Evolutionary conservation across 441 rosid genomes (phyloP).

Genomic region (Erodium trifolium): DNA sequence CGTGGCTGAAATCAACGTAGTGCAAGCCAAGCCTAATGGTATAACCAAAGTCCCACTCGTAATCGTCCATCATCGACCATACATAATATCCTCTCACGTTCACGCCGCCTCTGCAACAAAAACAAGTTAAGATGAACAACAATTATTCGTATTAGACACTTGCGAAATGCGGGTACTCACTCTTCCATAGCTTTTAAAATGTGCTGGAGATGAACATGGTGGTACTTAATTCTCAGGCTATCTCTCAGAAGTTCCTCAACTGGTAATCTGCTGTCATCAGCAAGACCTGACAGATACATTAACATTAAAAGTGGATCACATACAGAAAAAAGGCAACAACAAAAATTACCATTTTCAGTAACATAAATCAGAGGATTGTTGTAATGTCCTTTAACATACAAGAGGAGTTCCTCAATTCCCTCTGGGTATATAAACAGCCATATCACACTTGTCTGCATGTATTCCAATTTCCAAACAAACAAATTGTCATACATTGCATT

Average conservation of each 20-base stretch:
- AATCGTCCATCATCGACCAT: slow-evolving; percentile 47
- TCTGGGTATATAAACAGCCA: slow-evolving; percentile 40
- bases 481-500: background rate
- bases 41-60: slow-evolving; percentile 45
- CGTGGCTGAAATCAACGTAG: slow-evolving; percentile 42
- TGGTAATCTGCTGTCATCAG: slow-evolving; percentile 10
- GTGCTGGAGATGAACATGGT: slow-evolving; percentile 7
- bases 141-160: too few species aligned
- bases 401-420: slow-evolving; percentile 34
- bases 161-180: too few species aligned
- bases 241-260: slow-evolving; percentile 11
- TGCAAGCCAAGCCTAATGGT: slow-evolving; percentile 44
- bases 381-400: slow-evolving; percentile 35
- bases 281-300: background rate
- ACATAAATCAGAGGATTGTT: slow-evolving; percentile 39
- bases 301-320: too few species aligned
- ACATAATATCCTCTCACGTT: slow-evolving; percentile 50
- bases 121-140: too few species aligned
- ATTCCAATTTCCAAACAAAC: background rate
- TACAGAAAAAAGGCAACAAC: too few species aligned
- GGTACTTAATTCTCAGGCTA: slow-evolving; percentile 11
- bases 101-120: slow-evolving; percentile 17
- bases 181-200: slow-evolving; percentile 15
- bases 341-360: slow-evolving; percentile 44
- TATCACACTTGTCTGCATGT: slow-evolving; percentile 29